Evolutionary conservation across 148 eudicot genomes (phyloP).

Genomic region (Polygonum aviculare): DNA sequence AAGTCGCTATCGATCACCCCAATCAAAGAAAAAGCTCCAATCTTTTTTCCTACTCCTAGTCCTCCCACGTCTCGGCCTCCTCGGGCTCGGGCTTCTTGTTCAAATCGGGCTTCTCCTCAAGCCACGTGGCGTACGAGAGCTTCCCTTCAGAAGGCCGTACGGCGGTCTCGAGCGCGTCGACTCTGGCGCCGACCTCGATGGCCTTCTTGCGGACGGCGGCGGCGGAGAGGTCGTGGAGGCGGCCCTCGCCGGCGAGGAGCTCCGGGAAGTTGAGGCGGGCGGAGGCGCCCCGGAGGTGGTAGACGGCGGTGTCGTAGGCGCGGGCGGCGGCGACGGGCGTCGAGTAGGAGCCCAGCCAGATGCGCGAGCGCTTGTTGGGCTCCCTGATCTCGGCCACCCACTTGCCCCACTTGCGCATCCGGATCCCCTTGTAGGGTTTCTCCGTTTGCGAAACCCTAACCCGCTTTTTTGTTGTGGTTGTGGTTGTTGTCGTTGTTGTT

Average conservation of each 20-base stretch:
- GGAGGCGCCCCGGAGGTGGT: conserved; percentile 59
- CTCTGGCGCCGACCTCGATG: conserved; percentile 81
- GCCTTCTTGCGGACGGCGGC: conserved; percentile 70
- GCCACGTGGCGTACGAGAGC: conserved; percentile 22
- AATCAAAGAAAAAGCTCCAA: background rate
- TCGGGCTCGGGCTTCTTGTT: conserved; percentile 75
- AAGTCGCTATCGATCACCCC: background rate
- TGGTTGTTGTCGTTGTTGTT: too few relatives aligned
- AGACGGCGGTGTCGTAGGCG: conserved; percentile 89
- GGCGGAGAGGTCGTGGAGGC: conserved; percentile 34
- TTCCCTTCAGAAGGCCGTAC: conserved; percentile 16
- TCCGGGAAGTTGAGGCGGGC: conserved; percentile 83
- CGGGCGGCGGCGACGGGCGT: conserved; percentile 82
- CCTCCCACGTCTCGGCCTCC: conserved; percentile 36
- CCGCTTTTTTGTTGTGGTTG: conserved; percentile 24
- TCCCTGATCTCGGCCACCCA: conserved; percentile 97
- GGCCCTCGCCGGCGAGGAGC: conserved; percentile 23
- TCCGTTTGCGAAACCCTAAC: conserved; percentile 25
- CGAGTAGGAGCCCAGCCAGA: conserved; percentile 81
- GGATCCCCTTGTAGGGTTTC: conserved; percentile 75
- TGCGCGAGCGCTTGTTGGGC: conserved; percentile 84
- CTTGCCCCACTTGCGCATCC: conserved; percentile 98
- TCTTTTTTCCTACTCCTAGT: background rate
- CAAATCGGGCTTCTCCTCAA: conserved; percentile 65
- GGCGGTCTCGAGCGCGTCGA: conserved; percentile 58